Base-by-base conservation (phyloP, 1,284 basidiomycete species). In the Rhodotorula sp. region DNA sequence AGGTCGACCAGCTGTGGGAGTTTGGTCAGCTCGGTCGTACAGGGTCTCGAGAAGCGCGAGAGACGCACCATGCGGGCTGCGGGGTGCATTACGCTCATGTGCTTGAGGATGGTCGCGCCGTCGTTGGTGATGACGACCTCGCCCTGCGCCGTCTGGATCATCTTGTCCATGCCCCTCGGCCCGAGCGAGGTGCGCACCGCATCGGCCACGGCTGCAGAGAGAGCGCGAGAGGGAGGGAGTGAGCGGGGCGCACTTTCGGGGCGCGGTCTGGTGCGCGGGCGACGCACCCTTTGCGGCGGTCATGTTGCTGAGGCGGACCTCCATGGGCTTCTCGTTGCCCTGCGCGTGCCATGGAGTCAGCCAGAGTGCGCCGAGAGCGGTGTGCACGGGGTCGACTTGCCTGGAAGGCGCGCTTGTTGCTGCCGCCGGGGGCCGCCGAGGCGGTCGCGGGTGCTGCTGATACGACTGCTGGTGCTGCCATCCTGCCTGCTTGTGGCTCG, bases 51-150 rank as follows among this genome's bases (percentile, higher is more conserved):
- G 21, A 12, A 41, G 54, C 7, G 17, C 25, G 19, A 59, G 25
- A 12, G 52, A 59, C 81, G 73, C 76, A 89, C 93, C 97, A 99
- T 99, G 82, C 96, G 91, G 42, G 97, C 97, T 56, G 97, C 97
- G 50, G 97, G 97, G 83, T 99, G 97, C 70, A 99, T 84, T 27
- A 97, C 97, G 73, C 97, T 94, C 81, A 99, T 95, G 80, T 93
- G 97, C 83, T 93, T 93, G 71, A 99, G 84, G 76, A 99, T 99
- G 16, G 97, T 99, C 17, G 97, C 97, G 58, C 97, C 97, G 83
- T 99, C 97, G 82, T 99, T 99, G 25, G 97, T 99, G 79, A 99
- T 93, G 78, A 99, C 91, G 8, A 97, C 93, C 81, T 99, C 95
- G 77, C 96, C 96, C 81, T 92, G 93, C 9, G 92, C 84, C 9